Conservation (phyloP, 2,329 filamentous ascomycete species). For the Penicillium brevicompactum region DNA sequence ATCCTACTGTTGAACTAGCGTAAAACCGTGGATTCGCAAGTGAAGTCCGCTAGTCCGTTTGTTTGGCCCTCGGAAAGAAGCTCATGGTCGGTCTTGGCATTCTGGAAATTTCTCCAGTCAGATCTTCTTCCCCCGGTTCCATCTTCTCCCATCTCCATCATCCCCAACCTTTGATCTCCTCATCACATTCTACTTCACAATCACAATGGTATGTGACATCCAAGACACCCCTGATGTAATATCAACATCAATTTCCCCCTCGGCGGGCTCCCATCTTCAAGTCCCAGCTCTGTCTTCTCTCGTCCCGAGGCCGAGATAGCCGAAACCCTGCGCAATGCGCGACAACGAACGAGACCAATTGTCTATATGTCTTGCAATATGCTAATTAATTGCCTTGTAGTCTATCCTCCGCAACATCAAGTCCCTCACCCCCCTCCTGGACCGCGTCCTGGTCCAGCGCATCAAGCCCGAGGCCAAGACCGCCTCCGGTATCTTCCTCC, state of each 20-base stretch:
- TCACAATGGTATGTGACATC: constrained; percentile 27
- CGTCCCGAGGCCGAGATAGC: constrained; percentile 7
- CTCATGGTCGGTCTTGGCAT: constrained; percentile 42
- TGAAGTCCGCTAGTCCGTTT: neutral
- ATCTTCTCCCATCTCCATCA: constrained; percentile 33
- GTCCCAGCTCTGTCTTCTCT: constrained; percentile 9
- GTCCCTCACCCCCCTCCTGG: constrained; percentile 89
- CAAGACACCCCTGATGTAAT: neutral
- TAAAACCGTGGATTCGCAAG: neutral
- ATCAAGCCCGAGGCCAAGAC: constrained; percentile 97
- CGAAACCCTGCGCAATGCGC: constrained; percentile 8
- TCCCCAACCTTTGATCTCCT: constrained; percentile 26
- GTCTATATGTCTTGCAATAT: neutral
- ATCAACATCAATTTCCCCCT: neutral
- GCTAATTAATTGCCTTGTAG: constrained; percentile 17
- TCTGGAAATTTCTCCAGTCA: constrained; percentile 48
- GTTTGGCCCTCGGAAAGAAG: constrained; percentile 36
- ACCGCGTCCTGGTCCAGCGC: constrained; percentile 97
- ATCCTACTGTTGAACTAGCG: neutral
- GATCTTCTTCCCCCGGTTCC: constrained; percentile 37
- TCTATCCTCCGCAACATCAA: constrained; percentile 89
- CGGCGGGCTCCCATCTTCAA: neutral
- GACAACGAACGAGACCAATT: neutral
- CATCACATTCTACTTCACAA: constrained; percentile 19
- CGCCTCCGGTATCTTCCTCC: constrained; percentile 94